Base-by-base conservation (phyloP, 2,329 filamentous ascomycete species). In the Phyllachora maydis region DNA sequence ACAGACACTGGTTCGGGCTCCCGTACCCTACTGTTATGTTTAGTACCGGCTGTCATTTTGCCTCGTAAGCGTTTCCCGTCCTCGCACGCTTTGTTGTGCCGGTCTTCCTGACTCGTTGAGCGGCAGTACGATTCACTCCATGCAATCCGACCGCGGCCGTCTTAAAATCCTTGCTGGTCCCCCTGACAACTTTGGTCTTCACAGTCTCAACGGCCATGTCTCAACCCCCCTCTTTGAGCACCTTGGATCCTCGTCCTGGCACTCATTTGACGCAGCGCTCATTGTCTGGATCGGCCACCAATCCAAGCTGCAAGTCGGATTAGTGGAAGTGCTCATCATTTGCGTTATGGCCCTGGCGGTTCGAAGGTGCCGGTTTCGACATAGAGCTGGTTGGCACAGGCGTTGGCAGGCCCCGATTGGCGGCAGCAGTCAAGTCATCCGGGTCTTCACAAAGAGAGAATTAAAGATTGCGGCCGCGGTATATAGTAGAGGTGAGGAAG, bases 1-100 rank as follows among this genome's bases (percentile, higher is more conserved):
- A 52, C 28, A 37, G 36, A 4, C 31, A 40, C n/a, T 52, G 48
- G 47, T 36, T 50, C 11, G 37, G 43, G 3, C 28, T 52, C 16
- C 46, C 48, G 0, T 51, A 52, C 23, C 32, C 43, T 4, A 49
- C 47, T 3, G 45, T 52, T 16, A 52, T 52, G 49, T 52, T 52
- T 30, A 50, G 46, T 29, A 50, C 49, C 1, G 47, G 47, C 8
- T 50, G 47, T 19, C 47, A 52, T 28, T 52, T 47, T 27, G 47
- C 45, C 13, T 51, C 47, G 40, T 47, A 32, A 18, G 42, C 35
- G 6, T 5, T 14, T 13, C 16, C 18, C 12, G 25, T 17, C n/a
- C n/a, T 25, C 5, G 4, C 7, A 14, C 18, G n/a, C 16, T 19
- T 11, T 12, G 8, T 7, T 14, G 11, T 11, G 4, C 7, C 8